Base-by-base conservation (phyloP, 228 moss, liverwort and hornwort genomes). In the Sphagnum magellanicum region DNA sequence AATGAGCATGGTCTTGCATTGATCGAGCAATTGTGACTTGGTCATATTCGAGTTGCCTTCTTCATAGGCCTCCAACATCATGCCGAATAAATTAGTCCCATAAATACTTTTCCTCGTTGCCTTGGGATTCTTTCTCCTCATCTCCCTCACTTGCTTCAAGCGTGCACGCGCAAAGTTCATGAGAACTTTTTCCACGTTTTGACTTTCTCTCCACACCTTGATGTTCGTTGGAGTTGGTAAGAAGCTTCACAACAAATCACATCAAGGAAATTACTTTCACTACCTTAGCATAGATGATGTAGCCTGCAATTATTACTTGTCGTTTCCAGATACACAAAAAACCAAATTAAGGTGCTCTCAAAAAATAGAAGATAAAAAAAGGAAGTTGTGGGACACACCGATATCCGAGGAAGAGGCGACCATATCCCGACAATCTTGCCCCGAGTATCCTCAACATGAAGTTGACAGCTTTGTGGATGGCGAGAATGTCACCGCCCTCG, bases 1-100 rank as follows among this genome's bases (percentile, higher is more conserved):
- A 4, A 63, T 74, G 6, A 79, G 60, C 60, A 83, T 74, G 79
- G 76, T 83, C 50, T 71, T 67, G 74, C 83, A 83, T 9, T 83
- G 74, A 5, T 50, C 53, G 15, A 83, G 73, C 11, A 83, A 51
- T 49, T 75, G 67, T 49, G 49, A 7, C n/a, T 15, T 50, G 67
- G 50, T 67, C 67, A 67, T 67, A 17, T 49, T 67, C 5, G 51
- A 17, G 51, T 51, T 67, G 50, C 67, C 67, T 51, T 17, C 16
- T 8, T 51, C 50, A 10, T 10, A 10, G 13, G 67, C 67, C 16
- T 67, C 67, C 6, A 67, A 16, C 67, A 67, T 67, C 17, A 67
- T 52, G 5, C 67, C 67, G 10, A 67, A 46, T 4, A 67, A 6
- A 16, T 67, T 51, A 13, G 50, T 17, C 5, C 67, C 67, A 16